A percentile compares a stretch with the other conserved stretches of the same genome.
Conservation (phyloP, 768 basidiomycete species). For the Lyophyllum shimeji region DNA sequence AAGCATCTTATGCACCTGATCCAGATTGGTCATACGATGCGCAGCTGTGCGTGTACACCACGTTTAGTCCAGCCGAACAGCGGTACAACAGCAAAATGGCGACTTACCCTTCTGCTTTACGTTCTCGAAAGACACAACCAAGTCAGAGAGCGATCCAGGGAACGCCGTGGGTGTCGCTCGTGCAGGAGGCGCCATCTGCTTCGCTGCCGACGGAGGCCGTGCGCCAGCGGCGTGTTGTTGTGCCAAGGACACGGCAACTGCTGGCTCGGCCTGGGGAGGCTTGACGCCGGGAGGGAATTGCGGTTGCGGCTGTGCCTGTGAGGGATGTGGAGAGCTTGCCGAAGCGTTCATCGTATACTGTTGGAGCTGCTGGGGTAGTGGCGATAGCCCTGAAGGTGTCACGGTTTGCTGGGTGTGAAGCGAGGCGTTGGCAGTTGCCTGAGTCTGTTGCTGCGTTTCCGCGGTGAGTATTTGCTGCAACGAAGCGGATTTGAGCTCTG, state of each 20-base stretch:
- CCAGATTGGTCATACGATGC: conserved; percentile 84
- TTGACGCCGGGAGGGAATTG: conserved; percentile 75
- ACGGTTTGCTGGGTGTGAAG: conserved; percentile 24
- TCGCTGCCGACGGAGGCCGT: conserved; percentile 55
- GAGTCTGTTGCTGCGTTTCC: conserved; percentile 37
- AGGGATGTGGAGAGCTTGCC: conserved; percentile 33
- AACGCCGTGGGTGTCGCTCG: conserved; percentile 48
- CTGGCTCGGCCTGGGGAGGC: conserved; percentile 46
- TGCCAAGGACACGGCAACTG: conserved; percentile 13
- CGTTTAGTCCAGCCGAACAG: conserved; percentile 1
- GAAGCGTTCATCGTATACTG: conserved; percentile 23
- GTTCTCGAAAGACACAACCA: conserved; percentile 92
- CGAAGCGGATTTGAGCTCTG: neutral
- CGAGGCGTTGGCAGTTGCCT: conserved; percentile 26
- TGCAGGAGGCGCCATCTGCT: conserved; percentile 41
- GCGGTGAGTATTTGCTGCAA: conserved; percentile 36
- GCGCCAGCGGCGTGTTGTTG: conserved; percentile 41
- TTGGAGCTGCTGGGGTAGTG: conserved; percentile 43
- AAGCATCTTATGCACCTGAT: conserved; percentile 89
- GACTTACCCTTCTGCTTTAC: conserved; percentile 92
- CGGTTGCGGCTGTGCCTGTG: conserved; percentile 54
- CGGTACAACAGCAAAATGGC: conserved; percentile 1
- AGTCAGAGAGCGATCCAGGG: conserved; percentile 86
- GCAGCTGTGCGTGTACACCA: conserved; percentile 43
- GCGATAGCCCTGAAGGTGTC: conserved; percentile 36